phyloP scores from a whole-genome alignment of 306 rosid genomes.

The Pueraria montana region DNA sequence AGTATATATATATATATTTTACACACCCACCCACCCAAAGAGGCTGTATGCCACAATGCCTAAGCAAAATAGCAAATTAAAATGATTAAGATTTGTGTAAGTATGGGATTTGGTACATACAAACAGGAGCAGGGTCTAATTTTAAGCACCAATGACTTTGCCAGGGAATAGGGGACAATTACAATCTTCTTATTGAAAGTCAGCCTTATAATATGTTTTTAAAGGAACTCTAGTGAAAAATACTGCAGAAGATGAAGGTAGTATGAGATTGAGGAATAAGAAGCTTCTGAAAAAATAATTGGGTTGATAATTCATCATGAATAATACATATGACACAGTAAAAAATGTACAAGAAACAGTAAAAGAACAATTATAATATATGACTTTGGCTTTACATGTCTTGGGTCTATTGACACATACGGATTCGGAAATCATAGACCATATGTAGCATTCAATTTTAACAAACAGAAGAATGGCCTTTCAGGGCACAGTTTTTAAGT shows the following conservation, averaged over 20 bases:
- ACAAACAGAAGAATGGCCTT: constrained; percentile 16
- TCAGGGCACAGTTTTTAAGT: background rate
- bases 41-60: constrained; percentile 1
- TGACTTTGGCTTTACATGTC: constrained; percentile 4
- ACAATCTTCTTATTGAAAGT: constrained; percentile 6
- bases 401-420: background rate
- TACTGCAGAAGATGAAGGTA: background rate
- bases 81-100: background rate
- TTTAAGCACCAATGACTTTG: background rate
- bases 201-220: background rate
- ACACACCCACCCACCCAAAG: background rate
- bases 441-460: background rate
- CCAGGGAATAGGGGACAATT: background rate
- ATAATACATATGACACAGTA: background rate
- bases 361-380: background rate
- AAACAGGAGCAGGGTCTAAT: background rate
- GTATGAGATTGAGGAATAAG: background rate
- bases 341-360: background rate
- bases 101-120: constrained; percentile 1
- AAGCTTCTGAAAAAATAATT: background rate
- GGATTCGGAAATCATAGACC: constrained; percentile 12
- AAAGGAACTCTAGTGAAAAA: constrained; percentile 28
- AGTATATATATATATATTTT: too few relatives aligned
- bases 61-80: background rate
- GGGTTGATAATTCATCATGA: background rate